Evolutionary conservation across 1,284 basidiomycete species (phyloP), one percentile per base, ranked within the genome.

Genomic region (Boletellus dicymbophilus): DNA sequence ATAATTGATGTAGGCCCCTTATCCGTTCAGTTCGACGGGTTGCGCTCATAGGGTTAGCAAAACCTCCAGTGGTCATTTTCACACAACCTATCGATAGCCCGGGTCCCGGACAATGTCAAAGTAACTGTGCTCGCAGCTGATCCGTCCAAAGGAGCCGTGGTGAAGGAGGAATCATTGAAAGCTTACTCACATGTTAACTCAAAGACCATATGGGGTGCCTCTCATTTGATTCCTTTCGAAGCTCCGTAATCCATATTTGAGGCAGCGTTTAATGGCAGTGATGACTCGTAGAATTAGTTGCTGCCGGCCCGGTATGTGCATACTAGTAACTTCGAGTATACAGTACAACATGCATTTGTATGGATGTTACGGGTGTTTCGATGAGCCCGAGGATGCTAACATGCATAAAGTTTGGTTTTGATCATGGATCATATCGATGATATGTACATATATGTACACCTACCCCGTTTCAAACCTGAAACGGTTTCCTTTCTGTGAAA

Each of bases 51-150:
- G 20, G 13, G 4, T 21, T 21, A 63, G 58, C 44, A 61, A 55
- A 61, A 61, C 25, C 2, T 15, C 0, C 59, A 49, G 6, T 63
- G 57, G 57, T 57, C 59, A 8, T 58, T 49, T 37, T 39, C 41
- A 9, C 42, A 46, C 33, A 16, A 21, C 3, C 18, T 63, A 0
- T 42, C 5, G 21, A 27, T 15, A n/a, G n/a, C n/a, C n/a, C n/a
- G n/a, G 3, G 25, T 18, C 10, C 55, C 60, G 2, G 46, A 50
- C 9, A 60, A 61, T 16, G 45, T 62, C 8, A 38, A 33, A 8
- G 40, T 58, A 27, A 57, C 34, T 2, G 48, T 57, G 0, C 58
- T 60, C 1, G 40, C 41, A n/a, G 58, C 58, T 3, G 60, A 62
- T 30, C 58, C 60, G 3, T 36, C 37, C 31, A 61, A 48, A 13